Percentiles rank a stretch among this genome's conserved stretches.
These are phyloP conservation scores for Eucalyptus microcorys DNA, from an alignment of 345 rosid species.

Conservation along the genomic window DNA sequence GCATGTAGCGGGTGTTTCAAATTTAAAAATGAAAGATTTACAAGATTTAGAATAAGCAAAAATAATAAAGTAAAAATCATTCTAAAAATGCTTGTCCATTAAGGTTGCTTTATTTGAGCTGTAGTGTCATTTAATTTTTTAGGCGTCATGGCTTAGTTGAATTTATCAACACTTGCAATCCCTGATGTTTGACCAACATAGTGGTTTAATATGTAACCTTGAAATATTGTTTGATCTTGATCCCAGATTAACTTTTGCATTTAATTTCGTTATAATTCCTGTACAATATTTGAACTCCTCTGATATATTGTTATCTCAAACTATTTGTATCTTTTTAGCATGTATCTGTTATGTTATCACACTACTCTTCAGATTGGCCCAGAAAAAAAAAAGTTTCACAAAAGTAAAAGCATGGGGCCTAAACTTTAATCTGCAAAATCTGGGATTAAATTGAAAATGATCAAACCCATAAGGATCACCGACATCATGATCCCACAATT, in stretches of 20 bases:
- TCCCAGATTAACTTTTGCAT: no score
- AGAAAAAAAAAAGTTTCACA: not conserved
- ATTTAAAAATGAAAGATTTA: not conserved
- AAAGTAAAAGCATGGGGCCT: not conserved
- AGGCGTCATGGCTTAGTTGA: not conserved
- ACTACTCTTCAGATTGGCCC: not conserved
- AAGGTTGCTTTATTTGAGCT: not conserved
- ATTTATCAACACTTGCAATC: no score
- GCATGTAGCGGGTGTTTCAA: not conserved
- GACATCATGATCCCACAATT: no score
- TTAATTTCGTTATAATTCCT: not conserved
- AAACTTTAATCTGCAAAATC: not conserved
- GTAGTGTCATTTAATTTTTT: not conserved
- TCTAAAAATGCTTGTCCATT: not conserved
- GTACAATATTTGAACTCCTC: not conserved
- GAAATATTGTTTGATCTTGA: no score
- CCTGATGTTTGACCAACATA: no score
- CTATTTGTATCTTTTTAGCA: not conserved
- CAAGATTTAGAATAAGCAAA: not conserved
- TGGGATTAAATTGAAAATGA: no score
- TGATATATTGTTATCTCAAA: not conserved
- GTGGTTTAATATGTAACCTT: no score
- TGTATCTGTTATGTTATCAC: not conserved
- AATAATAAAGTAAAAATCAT: not conserved
- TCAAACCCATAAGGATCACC: not conserved